Evolutionary conservation across 2,329 filamentous ascomycete genomes (phyloP), one percentile per base, ranked within the genome.

Genomic region (Colletotrichum sp.): DNA sequence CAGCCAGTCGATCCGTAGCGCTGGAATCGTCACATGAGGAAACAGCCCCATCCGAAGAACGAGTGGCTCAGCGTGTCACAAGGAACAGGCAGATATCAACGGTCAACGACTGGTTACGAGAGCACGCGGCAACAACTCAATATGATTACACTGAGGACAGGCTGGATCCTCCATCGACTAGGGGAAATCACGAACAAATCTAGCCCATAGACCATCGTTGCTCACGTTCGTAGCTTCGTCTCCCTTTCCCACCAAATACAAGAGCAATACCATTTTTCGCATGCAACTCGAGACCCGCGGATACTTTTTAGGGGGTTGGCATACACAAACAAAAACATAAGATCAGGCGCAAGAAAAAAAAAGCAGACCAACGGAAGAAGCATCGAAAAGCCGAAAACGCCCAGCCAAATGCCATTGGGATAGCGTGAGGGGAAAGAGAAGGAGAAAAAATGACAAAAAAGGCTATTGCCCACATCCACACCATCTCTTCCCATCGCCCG

Each of bases 381-480:
- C 69, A 69, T 16, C 32, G 30, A 72, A 64, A 64, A 64, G 55
- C 68, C 77, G 75, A 72, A 70, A 78, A 79, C 78, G 78, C 78
- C 76, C 69, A 71, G 72, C 63, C 71, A 75, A 52, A 67, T 71
- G 69, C 77, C 71, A 76, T 73, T 77, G 73, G 65, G 30, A 63
- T 49, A 77, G 70, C 60, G 74, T 26, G 30, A 34, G 66, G 65
- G 49, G 64, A 68, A 59, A 67, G 26, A 52, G 44, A 32, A 21
- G 63, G 30, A 32, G 60, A 67, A 59, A 16, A 28, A 24, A 59
- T 59, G 21, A 68, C 67, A 16, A 44, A 62, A 24, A 36, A 39
- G 49, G 32, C 62, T 74, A 59, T 21, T 39, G 49, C 66, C 30
- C 64, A 36, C 62, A 52, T 32, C 24, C 49, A 30, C 36, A n/a